Conservation (phyloP, 257 asterid genomes). For the Solanum dulcamara region DNA sequence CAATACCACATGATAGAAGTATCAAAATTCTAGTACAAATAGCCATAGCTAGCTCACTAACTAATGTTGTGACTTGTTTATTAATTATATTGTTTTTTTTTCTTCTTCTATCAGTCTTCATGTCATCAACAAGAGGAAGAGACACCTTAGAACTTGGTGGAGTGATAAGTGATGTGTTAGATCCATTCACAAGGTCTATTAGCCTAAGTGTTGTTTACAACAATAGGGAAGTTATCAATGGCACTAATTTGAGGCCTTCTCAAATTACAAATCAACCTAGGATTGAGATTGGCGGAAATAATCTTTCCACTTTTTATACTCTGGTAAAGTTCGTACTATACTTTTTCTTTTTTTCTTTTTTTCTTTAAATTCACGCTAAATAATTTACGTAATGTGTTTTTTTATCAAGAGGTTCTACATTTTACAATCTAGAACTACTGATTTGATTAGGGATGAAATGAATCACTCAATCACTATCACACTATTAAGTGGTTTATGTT, state of each 20-base stretch:
- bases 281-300: slow-evolving; percentile 66
- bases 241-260: slow-evolving; percentile 52
- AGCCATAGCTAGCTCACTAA: neutral
- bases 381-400: too few species aligned
- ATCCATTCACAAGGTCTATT: slow-evolving; percentile 41
- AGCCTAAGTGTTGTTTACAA: slow-evolving; percentile 26
- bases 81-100: neutral
- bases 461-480: too few species aligned
- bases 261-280: slow-evolving; percentile 52
- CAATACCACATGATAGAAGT: neutral
- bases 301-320: slow-evolving; percentile 58
- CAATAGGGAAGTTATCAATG: slow-evolving; percentile 38
- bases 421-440: neutral
- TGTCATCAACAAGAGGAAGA: slow-evolving; percentile 27
- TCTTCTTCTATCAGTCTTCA: neutral
- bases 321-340: slow-evolving; percentile 16
- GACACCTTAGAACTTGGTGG: slow-evolving; percentile 59
- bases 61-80: neutral
- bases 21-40: neutral
- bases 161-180: slow-evolving; percentile 62
- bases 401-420: neutral
- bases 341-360: neutral
- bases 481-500: too few species aligned
- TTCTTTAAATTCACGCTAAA: neutral
- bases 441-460: too few species aligned